Evolutionary conservation across 179 eudicot species (phyloP).

Genomic region (Nepenthes alata): DNA sequence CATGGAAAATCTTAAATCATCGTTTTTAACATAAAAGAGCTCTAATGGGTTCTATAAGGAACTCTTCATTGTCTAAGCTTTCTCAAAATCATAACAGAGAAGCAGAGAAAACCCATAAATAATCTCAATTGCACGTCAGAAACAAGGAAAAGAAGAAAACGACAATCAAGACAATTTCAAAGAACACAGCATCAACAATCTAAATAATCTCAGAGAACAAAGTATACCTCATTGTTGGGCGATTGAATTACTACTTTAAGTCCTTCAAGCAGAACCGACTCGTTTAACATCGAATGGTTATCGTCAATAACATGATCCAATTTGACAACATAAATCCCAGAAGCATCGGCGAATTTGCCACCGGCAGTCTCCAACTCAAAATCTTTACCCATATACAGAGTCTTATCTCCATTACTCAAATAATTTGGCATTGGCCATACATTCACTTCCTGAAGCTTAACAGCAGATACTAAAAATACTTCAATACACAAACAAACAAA

Average conservation of each 20-base stretch:
- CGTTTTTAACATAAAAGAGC: no score
- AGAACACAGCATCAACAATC: no score
- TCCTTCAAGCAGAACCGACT: conserved; percentile 44
- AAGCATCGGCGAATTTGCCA: conserved; percentile 52
- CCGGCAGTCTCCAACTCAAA: conserved; percentile 46
- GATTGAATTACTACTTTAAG: conserved; percentile 54
- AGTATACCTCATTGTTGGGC: conserved; percentile 54
- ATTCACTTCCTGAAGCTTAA: conserved; percentile 21
- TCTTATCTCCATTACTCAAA: conserved; percentile 34
- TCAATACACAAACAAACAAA: conserved; percentile 24
- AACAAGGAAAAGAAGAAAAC: not conserved
- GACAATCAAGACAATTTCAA: not conserved
- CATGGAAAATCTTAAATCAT: no score
- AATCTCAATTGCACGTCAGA: no score
- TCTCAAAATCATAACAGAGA: no score
- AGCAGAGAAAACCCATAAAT: no score
- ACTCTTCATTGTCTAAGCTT: no score
- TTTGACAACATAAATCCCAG: conserved; percentile 36
- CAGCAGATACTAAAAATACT: conserved; percentile 16
- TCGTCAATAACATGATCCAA: conserved; percentile 47
- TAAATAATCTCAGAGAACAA: not conserved
- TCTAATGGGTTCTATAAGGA: no score
- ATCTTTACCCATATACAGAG: conserved; percentile 33
- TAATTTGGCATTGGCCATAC: conserved; percentile 90
- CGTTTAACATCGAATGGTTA: conserved; percentile 18